Percentiles rank a stretch among this genome's conserved stretches.
phyloP scores from a whole-genome alignment of 2,329 filamentous ascomycete species.

The Sarocladium kiliense region DNA sequence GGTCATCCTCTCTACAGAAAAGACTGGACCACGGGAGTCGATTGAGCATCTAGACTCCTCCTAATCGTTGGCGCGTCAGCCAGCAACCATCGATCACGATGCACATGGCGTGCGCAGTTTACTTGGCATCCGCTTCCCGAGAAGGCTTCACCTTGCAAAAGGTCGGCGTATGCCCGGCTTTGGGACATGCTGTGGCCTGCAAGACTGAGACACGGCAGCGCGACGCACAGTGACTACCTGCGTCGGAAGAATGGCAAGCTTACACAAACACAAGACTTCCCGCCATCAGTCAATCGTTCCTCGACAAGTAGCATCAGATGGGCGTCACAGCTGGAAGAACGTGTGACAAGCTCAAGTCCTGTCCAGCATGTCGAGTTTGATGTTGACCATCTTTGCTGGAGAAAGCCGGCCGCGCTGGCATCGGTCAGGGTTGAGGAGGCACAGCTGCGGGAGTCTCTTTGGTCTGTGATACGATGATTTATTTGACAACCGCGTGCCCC shows the following conservation, averaged over 20 bases:
- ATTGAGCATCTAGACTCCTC: not conserved
- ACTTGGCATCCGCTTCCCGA: too few relatives aligned
- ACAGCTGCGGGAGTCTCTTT: not conserved
- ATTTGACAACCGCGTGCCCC: not conserved
- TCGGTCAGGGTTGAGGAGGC: not conserved
- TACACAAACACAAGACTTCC: not conserved
- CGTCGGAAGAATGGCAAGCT: not conserved
- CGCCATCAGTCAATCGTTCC: too few relatives aligned
- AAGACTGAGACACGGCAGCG: too few relatives aligned
- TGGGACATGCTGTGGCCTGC: too few relatives aligned
- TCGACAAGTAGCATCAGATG: not conserved
- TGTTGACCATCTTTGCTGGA: not conserved
- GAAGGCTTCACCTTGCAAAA: too few relatives aligned
- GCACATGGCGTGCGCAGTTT: not conserved
- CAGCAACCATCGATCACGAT: not conserved
- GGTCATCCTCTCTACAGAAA: not conserved
- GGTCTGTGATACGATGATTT: not conserved
- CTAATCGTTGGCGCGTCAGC: not conserved
- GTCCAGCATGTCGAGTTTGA: not conserved
- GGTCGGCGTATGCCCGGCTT: too few relatives aligned
- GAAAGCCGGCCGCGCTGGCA: not conserved
- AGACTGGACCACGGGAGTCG: not conserved
- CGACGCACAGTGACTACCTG: not conserved
- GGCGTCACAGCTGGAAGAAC: not conserved
- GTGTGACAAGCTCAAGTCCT: not conserved